Conservation (phyloP, 352 stramenopile genomes). For the Phytopythium ostracodes region DNA sequence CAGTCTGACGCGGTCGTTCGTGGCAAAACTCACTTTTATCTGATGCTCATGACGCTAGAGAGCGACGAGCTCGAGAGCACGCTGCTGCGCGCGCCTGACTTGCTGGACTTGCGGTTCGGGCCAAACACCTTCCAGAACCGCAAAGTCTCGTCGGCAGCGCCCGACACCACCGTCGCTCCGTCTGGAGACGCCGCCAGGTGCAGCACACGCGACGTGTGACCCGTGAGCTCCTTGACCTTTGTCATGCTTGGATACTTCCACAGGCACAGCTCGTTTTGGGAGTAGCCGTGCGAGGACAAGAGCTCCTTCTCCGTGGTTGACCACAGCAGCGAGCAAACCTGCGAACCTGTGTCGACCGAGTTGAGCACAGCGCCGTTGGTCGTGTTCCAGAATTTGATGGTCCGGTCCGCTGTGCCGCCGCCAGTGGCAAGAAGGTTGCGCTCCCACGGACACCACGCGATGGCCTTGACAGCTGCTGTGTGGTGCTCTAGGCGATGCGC, state of each 20-base stretch:
- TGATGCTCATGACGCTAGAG: slow-evolving; percentile 80
- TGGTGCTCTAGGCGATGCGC: slow-evolving; percentile 93
- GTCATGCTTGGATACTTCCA: slow-evolving; percentile 99
- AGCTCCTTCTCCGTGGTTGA: slow-evolving; percentile 93
- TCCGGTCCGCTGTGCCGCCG: slow-evolving; percentile 96
- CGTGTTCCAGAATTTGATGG: slow-evolving; percentile 99
- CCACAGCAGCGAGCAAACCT: slow-evolving; percentile 97
- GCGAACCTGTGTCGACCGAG: slow-evolving; percentile 97
- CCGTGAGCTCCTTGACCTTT: slow-evolving; percentile 96
- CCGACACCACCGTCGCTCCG: slow-evolving; percentile 95
- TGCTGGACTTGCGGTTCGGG: slow-evolving; percentile 70
- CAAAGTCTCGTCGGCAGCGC: slow-evolving; percentile 97
- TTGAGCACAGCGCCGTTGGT: slow-evolving; percentile 92
- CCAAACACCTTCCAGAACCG: slow-evolving; percentile 99
- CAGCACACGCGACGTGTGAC: slow-evolving; percentile 96
- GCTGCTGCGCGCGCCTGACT: slow-evolving; percentile 41
- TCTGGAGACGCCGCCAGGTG: slow-evolving; percentile 97
- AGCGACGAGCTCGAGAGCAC: slow-evolving; percentile 65
- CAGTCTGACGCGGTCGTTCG: not conserved
- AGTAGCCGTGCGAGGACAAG: slow-evolving; percentile 97
- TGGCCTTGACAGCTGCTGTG: slow-evolving; percentile 96
- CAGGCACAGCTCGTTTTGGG: slow-evolving; percentile 96
- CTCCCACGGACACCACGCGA: slow-evolving; percentile 99
- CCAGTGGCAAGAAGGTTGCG: slow-evolving; percentile 96
- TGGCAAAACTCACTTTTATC: slow-evolving; percentile 31